phyloP scores from a whole-genome alignment of 768 basidiomycete species.

The Collybia sordida region DNA sequence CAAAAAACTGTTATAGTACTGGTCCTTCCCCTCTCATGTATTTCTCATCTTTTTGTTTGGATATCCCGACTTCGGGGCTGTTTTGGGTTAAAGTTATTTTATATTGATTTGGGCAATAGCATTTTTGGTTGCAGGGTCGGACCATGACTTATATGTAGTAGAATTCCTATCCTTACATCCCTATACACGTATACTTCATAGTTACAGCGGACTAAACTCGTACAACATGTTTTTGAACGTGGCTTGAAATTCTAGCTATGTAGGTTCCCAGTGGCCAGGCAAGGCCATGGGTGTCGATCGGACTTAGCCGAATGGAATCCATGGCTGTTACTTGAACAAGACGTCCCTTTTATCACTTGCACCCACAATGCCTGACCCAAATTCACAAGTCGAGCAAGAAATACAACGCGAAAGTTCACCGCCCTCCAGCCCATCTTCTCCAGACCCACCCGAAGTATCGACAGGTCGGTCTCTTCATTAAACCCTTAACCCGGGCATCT shows the following conservation, averaged over 20 bases:
- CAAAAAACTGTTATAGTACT: slow-evolving; percentile 8
- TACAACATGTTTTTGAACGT: too few species aligned
- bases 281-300: slow-evolving; percentile 18
- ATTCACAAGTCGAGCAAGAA: slow-evolving; percentile 6
- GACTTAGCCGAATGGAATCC: slow-evolving; percentile 33
- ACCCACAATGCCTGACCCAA: slow-evolving; percentile 15
- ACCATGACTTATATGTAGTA: too few species aligned
- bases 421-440: slow-evolving; percentile 44
- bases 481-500: slow-evolving; percentile 1
- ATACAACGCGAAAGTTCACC: slow-evolving; percentile 23
- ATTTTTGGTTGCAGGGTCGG: too few species aligned
- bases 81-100: too few species aligned
- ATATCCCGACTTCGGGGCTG: not conserved
- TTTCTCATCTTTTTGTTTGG: not conserved
- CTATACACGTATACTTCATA: too few species aligned
- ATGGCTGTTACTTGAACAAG: slow-evolving; percentile 14
- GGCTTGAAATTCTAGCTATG: too few species aligned
- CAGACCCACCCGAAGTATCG: slow-evolving; percentile 32
- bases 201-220: too few species aligned
- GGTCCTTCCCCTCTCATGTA: slow-evolving; percentile 2
- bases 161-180: too few species aligned
- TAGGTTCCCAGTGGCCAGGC: too few species aligned
- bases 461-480: slow-evolving; percentile 35
- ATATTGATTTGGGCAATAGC: too few species aligned
- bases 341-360: slow-evolving; percentile 9